These are phyloP conservation scores for Conidiobolus incongruus DNA, from an alignment of 371 early-diverging fungal species.

Conservation along the genomic window DNA sequence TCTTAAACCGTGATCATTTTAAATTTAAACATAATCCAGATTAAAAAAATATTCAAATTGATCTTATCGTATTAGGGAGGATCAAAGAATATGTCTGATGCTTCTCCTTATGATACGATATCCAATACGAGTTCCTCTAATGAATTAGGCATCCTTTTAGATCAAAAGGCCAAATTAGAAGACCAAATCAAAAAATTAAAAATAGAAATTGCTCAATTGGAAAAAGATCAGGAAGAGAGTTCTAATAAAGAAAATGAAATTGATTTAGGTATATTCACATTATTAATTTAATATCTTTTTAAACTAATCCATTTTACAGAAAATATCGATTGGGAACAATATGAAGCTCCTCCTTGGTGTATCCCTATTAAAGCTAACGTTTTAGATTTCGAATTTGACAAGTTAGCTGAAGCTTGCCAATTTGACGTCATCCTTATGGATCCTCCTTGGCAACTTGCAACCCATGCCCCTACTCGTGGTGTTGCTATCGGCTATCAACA, in stretches of 20 bases:
- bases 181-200: conserved; percentile 26
- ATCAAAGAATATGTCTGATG: no score
- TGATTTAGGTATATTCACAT: background rate
- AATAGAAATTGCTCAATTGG: conserved; percentile 29
- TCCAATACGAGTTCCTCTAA: no score
- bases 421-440: conserved; percentile 86
- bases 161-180: conserved; percentile 24
- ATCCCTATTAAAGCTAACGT: conserved; percentile 86
- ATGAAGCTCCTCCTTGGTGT: conserved; percentile 83
- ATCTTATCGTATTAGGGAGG: no score
- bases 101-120: no score
- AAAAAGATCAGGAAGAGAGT: conserved; percentile 14
- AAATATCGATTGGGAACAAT: conserved; percentile 47
- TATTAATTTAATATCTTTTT: background rate
- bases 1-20: no score
- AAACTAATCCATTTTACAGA: conserved; percentile 3
- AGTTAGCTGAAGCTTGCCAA: conserved; percentile 14
- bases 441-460: conserved; percentile 94
- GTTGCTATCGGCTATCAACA: conserved; percentile 88
- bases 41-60: no score
- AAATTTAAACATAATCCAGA: no score
- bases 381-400: conserved; percentile 78
- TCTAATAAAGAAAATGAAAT: conserved; percentile 6
- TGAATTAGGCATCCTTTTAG: conserved; percentile 12
- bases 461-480: conserved; percentile 80